These are phyloP conservation scores for Candida ovalis DNA, from an alignment of 805 yeast genomes.

Conservation along the genomic window DNA sequence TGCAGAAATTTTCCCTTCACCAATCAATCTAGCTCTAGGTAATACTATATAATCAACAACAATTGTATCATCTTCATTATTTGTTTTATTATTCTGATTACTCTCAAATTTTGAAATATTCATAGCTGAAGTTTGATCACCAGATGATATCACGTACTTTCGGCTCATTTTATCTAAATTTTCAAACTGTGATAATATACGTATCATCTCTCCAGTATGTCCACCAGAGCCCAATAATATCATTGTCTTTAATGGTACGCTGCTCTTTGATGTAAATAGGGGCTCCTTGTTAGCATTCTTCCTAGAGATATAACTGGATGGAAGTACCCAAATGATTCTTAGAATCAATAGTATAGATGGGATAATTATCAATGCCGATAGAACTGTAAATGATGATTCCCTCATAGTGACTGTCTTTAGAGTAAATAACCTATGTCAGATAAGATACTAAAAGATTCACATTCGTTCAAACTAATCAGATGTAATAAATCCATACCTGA, in stretches of 20 bases:
- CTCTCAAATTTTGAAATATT: conserved; percentile 38
- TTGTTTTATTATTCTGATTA: conserved; percentile 32
- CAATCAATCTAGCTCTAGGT: conserved; percentile 36
- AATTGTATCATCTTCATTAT: conserved; percentile 4
- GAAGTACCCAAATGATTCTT: conserved; percentile 23
- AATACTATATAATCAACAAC: conserved; percentile 24
- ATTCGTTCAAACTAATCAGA: no score
- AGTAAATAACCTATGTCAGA: no score
- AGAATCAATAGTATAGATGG: conserved; percentile 3
- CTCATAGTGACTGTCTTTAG: no score
- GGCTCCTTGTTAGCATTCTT: background rate
- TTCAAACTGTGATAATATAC: conserved; percentile 47
- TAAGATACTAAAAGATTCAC: background rate
- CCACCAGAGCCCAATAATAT: conserved; percentile 93
- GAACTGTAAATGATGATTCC: conserved; percentile 22
- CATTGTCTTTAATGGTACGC: conserved; percentile 33
- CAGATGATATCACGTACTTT: conserved; percentile 37
- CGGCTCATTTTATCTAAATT: conserved; percentile 20
- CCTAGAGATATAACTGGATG: conserved; percentile 12
- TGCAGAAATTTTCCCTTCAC: conserved; percentile 32
- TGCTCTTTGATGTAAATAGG: background rate
- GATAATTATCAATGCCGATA: conserved; percentile 9
- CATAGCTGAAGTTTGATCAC: conserved; percentile 41
- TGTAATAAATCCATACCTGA: no score
- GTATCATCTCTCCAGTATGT: conserved; percentile 93